These are phyloP conservation scores for Boletus coccyginus DNA, from an alignment of 768 basidiomycete species.

Conservation along the genomic window DNA sequence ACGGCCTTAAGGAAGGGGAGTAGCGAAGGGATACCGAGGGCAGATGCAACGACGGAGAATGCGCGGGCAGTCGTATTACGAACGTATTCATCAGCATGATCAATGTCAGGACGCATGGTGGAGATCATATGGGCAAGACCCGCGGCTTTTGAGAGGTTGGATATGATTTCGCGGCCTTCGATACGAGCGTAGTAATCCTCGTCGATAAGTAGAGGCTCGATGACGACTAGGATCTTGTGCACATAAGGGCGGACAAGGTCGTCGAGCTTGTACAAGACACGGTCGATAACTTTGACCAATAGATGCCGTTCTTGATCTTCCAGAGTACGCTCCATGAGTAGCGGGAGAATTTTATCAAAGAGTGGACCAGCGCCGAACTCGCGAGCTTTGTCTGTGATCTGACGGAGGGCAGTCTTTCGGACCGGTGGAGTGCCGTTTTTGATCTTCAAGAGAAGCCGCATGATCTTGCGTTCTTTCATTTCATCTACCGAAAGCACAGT, in stretches of 20 bases:
- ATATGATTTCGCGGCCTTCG: conserved; percentile 99
- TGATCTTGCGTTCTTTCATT: conserved; percentile 99
- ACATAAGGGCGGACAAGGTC: conserved; percentile 98
- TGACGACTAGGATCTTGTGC: conserved; percentile 99
- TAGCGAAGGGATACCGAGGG: conserved; percentile 94
- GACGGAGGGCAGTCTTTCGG: conserved; percentile 93
- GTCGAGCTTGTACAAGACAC: conserved; percentile 97
- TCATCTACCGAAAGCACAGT: conserved; percentile 90
- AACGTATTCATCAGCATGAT: conserved; percentile 98
- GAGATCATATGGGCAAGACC: conserved; percentile 99
- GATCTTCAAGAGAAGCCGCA: conserved; percentile 96
- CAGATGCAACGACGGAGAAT: conserved; percentile 98
- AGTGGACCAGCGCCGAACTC: conserved; percentile 98
- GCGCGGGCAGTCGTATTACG: conserved; percentile 99
- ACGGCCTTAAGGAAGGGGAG: conserved; percentile 99
- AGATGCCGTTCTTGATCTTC: conserved; percentile 99
- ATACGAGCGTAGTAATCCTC: conserved; percentile 97
- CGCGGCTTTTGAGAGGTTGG: conserved; percentile 96
- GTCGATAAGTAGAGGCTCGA: conserved; percentile 97
- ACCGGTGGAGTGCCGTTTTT: conserved; percentile 99
- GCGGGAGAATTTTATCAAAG: conserved; percentile 96
- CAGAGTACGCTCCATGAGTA: conserved; percentile 96
- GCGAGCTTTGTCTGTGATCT: conserved; percentile 98
- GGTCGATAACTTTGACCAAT: conserved; percentile 98
- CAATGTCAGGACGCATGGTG: conserved; percentile 99